Percentiles rank a stretch among this genome's conserved stretches.
Conservation (phyloP, 2,329 filamentous ascomycete species). For the Akanthomyces uredinophilus region DNA sequence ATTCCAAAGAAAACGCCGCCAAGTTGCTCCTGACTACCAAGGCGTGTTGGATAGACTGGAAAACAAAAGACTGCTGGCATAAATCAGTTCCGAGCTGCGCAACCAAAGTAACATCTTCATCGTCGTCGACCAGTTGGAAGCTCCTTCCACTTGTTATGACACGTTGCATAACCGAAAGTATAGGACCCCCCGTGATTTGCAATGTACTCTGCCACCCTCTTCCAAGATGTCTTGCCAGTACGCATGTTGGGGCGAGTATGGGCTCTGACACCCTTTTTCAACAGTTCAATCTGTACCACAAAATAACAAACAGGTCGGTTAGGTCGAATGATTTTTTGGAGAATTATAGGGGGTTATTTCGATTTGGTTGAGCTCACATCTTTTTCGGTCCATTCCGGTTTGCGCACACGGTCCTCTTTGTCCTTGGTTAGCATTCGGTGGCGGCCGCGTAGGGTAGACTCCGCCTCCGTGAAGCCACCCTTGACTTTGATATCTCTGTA, state of each 20-base stretch:
- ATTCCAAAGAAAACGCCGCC: neutral
- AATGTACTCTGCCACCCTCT: slow-evolving; percentile 51
- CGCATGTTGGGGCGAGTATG: slow-evolving; percentile 22
- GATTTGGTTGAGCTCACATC: slow-evolving; percentile 51
- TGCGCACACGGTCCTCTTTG: slow-evolving; percentile 57
- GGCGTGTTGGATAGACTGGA: neutral
- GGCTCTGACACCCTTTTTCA: slow-evolving; percentile 37
- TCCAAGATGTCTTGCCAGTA: slow-evolving; percentile 48
- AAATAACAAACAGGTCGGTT: slow-evolving; percentile 3
- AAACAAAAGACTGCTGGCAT: neutral
- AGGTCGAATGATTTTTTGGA: neutral
- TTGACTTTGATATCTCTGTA: slow-evolving; percentile 58
- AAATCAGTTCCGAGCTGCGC: neutral
- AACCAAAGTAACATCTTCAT: neutral
- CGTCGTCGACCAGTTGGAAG: slow-evolving; percentile 20
- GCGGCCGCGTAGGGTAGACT: slow-evolving; percentile 67
- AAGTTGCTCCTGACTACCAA: neutral
- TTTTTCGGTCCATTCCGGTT: slow-evolving; percentile 56
- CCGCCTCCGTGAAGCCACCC: slow-evolving; percentile 57
- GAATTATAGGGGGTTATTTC: neutral
- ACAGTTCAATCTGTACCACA: slow-evolving; percentile 37
- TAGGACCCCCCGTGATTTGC: slow-evolving; percentile 48
- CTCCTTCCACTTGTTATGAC: slow-evolving; percentile 53
- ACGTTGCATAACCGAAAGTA: slow-evolving; percentile 54
- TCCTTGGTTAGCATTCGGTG: slow-evolving; percentile 61